phyloP scores from a whole-genome alignment of 805 yeast species.

The Yamadazyma phyllophila region DNA sequence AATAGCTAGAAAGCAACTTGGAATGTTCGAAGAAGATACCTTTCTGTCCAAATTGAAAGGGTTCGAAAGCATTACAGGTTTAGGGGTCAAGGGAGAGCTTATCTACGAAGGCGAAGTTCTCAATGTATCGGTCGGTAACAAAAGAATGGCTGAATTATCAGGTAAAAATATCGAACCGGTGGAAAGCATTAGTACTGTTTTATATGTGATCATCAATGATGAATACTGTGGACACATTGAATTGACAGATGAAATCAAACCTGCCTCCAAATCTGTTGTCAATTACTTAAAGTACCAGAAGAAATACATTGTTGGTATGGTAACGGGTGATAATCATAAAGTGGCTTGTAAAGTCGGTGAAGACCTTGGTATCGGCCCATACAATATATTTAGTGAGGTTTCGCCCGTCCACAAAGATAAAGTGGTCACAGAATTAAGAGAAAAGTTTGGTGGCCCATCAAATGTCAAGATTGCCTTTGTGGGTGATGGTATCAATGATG shows the following conservation, averaged over 20 bases:
- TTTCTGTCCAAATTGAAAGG: slow-evolving; percentile 30
- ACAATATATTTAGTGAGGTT: slow-evolving; percentile 70
- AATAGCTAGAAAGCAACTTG: slow-evolving; percentile 27
- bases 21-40: slow-evolving; percentile 31
- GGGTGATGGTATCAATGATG: slow-evolving; percentile 98
- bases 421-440: slow-evolving; percentile 58
- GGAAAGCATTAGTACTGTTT: slow-evolving; percentile 40
- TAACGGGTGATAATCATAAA: slow-evolving; percentile 78
- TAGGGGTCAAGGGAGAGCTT: slow-evolving; percentile 44
- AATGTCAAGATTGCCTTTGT: slow-evolving; percentile 69
- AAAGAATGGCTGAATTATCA: slow-evolving; percentile 14
- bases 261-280: slow-evolving; percentile 62
- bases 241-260: slow-evolving; percentile 64
- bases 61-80: slow-evolving; percentile 41
- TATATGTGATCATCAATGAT: slow-evolving; percentile 59
- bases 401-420: slow-evolving; percentile 76
- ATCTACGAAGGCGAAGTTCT: slow-evolving; percentile 15
- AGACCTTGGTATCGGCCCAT: slow-evolving; percentile 61
- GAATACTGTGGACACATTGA: slow-evolving; percentile 62
- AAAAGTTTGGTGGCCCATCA: slow-evolving; percentile 30
- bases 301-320: slow-evolving; percentile 72
- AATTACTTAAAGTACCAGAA: slow-evolving; percentile 45
- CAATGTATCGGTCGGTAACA: slow-evolving; percentile 54
- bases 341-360: slow-evolving; percentile 66
- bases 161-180: slow-evolving; percentile 10